Evolutionary conservation across 2,329 filamentous ascomycete genomes (phyloP), one percentile per base, ranked within the genome.

Genomic region (Fusarium compactum): DNA sequence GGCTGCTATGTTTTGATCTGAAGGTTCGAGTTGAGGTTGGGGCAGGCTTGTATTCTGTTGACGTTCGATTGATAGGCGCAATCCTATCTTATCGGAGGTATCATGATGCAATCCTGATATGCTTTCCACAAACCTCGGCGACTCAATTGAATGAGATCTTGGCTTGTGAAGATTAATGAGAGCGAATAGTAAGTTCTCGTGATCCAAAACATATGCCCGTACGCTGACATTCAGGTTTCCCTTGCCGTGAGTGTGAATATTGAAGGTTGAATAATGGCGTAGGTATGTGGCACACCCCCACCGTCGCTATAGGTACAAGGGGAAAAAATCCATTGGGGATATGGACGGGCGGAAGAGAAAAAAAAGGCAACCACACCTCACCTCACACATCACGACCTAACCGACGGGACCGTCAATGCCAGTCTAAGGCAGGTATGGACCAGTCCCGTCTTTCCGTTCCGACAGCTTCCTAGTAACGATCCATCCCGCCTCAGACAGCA

Each of bases 311-410:
- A 66, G 67, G 54, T 65, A 45, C 69, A 73, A 69, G 64, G 55
- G 55, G 57, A 43, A 20, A 69, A 73, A 74, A 65, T 64, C 71
- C 71, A 71, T 75, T 75, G 73, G 73, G 73, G 70, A 53, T 53
- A 43, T 53, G 32, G 50, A 27, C 67, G 58, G 71, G 58, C 58
- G 73, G 62, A 60, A 61, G 20, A 41, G 50, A 53, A 15, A 45
- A 54, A 40, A 53, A 66, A 46, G 58, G 60, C 48, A 60, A 65
- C 50, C 40, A 30, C 52, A 63, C 56, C 61, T 34, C 38, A 52
- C 57, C 54, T 50, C 55, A 59, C 56, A 52, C 56, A 52, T 71
- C 55, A 62, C 48, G 44, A 32, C 45, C 57, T 62, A 63, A 47
- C 60, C 32, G 43, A 61, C 55, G 24, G 48, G 18, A 41, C 48